Percentiles rank a stretch among this genome's conserved stretches.
phyloP scores from a whole-genome alignment of 495 filamentous ascomycete species.

The Beverwykella pulmonaria region DNA sequence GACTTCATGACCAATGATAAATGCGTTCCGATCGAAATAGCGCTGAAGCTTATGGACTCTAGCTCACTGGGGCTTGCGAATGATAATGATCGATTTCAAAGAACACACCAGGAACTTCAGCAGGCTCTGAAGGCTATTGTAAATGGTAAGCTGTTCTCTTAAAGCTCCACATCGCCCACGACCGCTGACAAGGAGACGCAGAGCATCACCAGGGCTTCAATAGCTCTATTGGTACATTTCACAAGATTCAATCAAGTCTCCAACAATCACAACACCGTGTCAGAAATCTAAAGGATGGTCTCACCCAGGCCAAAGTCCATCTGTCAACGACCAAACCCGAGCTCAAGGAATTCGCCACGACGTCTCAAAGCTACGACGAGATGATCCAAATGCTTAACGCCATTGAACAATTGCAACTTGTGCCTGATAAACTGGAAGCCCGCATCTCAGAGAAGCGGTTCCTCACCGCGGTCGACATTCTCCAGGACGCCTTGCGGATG shows the following conservation, averaged over 20 bases:
- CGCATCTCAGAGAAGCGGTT: conserved; percentile 96
- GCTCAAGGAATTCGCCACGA: conserved; percentile 79
- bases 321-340: conserved; percentile 88
- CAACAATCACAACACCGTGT: conserved; percentile 84
- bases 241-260: conserved; percentile 95
- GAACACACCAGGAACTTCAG: conserved; percentile 81
- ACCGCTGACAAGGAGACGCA: conserved; percentile 46
- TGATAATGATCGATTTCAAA: conserved; percentile 79
- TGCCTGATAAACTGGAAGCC: conserved; percentile 91
- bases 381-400: conserved; percentile 81
- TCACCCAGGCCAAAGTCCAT: conserved; percentile 78
- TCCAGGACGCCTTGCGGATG: conserved; percentile 81
- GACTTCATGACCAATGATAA: conserved; percentile 83
- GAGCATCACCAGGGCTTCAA: conserved; percentile 99
- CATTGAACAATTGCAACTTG: conserved; percentile 85
- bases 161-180: background rate
- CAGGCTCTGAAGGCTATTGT: conserved; percentile 91
- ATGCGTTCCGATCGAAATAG: conserved; percentile 89
- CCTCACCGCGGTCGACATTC: conserved; percentile 84
- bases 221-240: conserved; percentile 96
- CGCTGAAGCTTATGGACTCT: conserved; percentile 87
- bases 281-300: conserved; percentile 75
- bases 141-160: conserved; percentile 53
- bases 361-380: conserved; percentile 88
- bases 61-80: conserved; percentile 90